Conservation (phyloP, 2,329 filamentous ascomycete genomes). For the Epichloe uncinata region DNA sequence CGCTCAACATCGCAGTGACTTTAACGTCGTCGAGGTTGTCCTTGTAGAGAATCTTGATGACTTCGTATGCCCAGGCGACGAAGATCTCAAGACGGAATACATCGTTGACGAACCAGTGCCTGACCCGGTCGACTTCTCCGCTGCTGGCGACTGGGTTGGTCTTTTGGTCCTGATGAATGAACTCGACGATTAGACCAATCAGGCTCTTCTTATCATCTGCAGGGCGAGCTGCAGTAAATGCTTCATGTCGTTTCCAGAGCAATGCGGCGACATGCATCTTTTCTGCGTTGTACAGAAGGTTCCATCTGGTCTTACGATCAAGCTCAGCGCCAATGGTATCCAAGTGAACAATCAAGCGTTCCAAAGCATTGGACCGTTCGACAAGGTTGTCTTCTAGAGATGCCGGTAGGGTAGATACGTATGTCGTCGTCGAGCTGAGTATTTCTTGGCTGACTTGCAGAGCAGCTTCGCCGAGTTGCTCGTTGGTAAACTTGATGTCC, state of each 20-base stretch:
- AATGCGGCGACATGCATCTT: conserved; percentile 69
- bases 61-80: conserved; percentile 65
- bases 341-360: conserved; percentile 61
- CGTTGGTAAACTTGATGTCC: conserved; percentile 50
- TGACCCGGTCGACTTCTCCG: conserved; percentile 64
- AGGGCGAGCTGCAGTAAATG: conserved; percentile 45
- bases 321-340: conserved; percentile 51
- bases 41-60: conserved; percentile 59
- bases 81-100: conserved; percentile 59
- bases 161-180: conserved; percentile 65
- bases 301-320: conserved; percentile 59
- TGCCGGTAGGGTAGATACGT: conserved; percentile 58
- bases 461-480: conserved; percentile 66
- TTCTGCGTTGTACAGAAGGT: conserved; percentile 77
- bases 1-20: conserved; percentile 44
- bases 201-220: conserved; percentile 54
- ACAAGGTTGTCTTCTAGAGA: conserved; percentile 73
- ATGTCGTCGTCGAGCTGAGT: conserved; percentile 59
- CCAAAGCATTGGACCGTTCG: conserved; percentile 57
- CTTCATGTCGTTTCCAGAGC: conserved; percentile 72
- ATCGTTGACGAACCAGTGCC: conserved; percentile 78
- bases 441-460: conserved; percentile 70
- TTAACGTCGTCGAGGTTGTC: conserved; percentile 42
- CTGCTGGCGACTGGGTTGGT: conserved; percentile 48
- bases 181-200: conserved; percentile 60